phyloP scores from a whole-genome alignment of 164 flowering plant genomes.

The Saururus chinensis region DNA sequence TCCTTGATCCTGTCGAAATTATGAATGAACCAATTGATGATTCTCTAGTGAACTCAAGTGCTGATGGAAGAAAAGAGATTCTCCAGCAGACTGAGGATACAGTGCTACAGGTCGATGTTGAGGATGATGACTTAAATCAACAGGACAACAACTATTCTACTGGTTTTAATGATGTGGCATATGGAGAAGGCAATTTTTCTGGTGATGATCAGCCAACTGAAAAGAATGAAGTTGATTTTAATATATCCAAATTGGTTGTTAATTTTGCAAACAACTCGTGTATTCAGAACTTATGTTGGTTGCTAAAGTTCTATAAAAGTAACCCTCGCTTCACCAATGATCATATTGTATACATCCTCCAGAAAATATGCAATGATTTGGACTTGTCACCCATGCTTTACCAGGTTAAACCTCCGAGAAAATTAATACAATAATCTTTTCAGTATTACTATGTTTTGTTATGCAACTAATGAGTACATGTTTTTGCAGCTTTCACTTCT shows the following conservation, averaged over 20 bases:
- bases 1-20: conserved; percentile 1
- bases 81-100: conserved; percentile 18
- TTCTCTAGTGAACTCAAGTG: conserved; percentile 7
- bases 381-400: conserved; percentile 91
- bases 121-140: conserved; percentile 14
- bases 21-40: conserved; percentile 5
- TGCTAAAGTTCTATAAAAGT: conserved; percentile 79
- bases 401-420: conserved; percentile 42
- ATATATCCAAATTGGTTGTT: conserved; percentile 51
- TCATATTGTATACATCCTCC: conserved; percentile 49
- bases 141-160: conserved; percentile 6
- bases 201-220: conserved; percentile 41
- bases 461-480: neutral
- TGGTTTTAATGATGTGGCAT: conserved; percentile 15
- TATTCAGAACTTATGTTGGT: conserved; percentile 80
- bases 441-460: neutral
- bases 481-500: conserved; percentile 83
- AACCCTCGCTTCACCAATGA: conserved; percentile 64
- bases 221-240: conserved; percentile 73
- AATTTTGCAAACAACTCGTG: conserved; percentile 55
- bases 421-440: conserved; percentile 1
- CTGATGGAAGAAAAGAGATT: conserved; percentile 21
- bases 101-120: conserved; percentile 12
- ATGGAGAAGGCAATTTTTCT: conserved; percentile 44
- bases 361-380: conserved; percentile 70